Conservation (phyloP, 345 rosid genomes). For the Draba incana region DNA sequence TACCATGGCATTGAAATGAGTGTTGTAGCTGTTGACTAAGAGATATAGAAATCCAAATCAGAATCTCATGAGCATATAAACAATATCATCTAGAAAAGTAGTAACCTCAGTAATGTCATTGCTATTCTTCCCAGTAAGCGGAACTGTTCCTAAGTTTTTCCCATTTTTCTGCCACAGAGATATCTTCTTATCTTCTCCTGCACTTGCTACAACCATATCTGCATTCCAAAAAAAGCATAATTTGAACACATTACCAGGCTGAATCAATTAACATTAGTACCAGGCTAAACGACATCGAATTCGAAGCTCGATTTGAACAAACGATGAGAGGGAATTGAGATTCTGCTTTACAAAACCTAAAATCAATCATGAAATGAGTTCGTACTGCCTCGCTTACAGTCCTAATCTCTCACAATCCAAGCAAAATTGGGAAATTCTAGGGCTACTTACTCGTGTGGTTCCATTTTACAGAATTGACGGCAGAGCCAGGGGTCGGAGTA, state of each 20-base stretch:
- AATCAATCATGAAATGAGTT: not conserved
- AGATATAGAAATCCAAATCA: not conserved
- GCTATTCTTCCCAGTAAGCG: conserved; percentile 61
- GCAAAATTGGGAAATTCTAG: not conserved
- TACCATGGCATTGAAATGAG: too few relatives aligned
- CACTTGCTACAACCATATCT: conserved; percentile 94
- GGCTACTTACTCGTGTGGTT: conserved; percentile 73
- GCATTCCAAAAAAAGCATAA: conserved; percentile 28
- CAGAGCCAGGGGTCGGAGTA: conserved; percentile 66
- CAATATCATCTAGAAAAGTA: conserved; percentile 1
- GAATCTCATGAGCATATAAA: conserved; percentile 5
- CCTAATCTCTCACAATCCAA: conserved; percentile 12
- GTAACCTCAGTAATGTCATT: conserved; percentile 71
- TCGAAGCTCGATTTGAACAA: not conserved
- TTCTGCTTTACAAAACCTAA: not conserved
- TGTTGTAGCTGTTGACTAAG: too few relatives aligned
- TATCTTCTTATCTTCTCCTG: conserved; percentile 87
- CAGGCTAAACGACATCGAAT: too few relatives aligned
- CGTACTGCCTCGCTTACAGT: not conserved
- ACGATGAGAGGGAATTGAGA: not conserved
- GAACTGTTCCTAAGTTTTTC: conserved; percentile 68
- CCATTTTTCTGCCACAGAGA: conserved; percentile 86
- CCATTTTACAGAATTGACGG: conserved; percentile 86
- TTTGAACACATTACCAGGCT: too few relatives aligned
- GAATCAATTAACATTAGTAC: not conserved